phyloP scores from a whole-genome alignment of 163 green algal genomes.

The Volvox carteri region DNA sequence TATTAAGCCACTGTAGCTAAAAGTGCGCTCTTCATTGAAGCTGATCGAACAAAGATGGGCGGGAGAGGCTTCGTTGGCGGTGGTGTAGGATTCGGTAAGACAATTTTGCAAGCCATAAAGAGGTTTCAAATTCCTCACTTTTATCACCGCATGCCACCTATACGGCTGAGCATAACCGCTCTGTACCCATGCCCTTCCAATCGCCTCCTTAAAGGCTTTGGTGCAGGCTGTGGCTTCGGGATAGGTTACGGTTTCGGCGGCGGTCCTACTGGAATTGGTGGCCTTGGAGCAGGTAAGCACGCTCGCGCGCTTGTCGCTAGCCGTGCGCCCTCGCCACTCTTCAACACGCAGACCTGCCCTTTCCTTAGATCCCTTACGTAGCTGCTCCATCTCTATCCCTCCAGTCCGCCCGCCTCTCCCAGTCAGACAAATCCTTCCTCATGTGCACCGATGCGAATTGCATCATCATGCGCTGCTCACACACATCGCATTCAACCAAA shows the following conservation, averaged over 20 bases:
- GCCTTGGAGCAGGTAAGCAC: conserved; percentile 66
- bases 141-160: too few relatives aligned
- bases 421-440: too few relatives aligned
- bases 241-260: conserved; percentile 76
- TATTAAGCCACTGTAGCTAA: too few relatives aligned
- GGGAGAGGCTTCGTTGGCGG: conserved; percentile 65
- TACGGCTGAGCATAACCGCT: neutral
- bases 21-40: neutral
- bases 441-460: too few relatives aligned
- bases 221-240: conserved; percentile 74
- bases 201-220: conserved; percentile 58
- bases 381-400: too few relatives aligned
- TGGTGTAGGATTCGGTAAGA: conserved; percentile 72
- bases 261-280: conserved; percentile 63
- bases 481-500: too few relatives aligned
- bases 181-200: neutral
- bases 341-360: too few relatives aligned
- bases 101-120: neutral
- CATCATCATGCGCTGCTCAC: too few relatives aligned
- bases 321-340: too few relatives aligned
- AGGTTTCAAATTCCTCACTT: neutral
- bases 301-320: too few relatives aligned
- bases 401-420: too few relatives aligned
- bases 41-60: conserved; percentile 57
- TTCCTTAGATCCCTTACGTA: too few relatives aligned